These are phyloP conservation scores for Penicillium ucsense DNA, from an alignment of 495 filamentous ascomycete genomes.

Conservation along the genomic window DNA sequence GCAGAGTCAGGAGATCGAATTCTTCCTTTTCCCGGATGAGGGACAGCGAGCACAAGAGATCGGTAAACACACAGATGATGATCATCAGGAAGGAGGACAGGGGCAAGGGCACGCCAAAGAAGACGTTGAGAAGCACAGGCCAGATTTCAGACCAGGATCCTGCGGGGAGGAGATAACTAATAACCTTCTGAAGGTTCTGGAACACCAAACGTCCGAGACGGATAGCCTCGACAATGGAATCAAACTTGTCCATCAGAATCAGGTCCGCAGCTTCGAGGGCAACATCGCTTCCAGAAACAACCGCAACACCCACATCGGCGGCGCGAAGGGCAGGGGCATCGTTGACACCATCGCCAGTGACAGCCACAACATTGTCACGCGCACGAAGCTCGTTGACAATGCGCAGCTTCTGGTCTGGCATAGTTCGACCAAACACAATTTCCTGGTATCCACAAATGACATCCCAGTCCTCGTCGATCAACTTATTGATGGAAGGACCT, in stretches of 20 bases:
- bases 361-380: conserved; percentile 60
- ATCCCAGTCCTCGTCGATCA: conserved; percentile 50
- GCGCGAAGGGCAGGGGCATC: conserved; percentile 57
- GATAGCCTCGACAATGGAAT: conserved; percentile 58
- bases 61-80: conserved; percentile 60
- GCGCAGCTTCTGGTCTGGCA: conserved; percentile 66
- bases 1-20: conserved; percentile 54
- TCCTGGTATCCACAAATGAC: conserved; percentile 48
- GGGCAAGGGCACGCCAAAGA: conserved; percentile 61
- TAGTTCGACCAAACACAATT: conserved; percentile 65
- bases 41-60: conserved; percentile 48
- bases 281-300: conserved; percentile 49
- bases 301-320: conserved; percentile 59
- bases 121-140: conserved; percentile 62
- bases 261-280: conserved; percentile 80
- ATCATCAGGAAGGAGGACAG: conserved; percentile 65
- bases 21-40: conserved; percentile 64
- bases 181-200: conserved; percentile 51
- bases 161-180: conserved; percentile 51
- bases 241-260: conserved; percentile 65
- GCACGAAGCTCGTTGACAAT: conserved; percentile 60
- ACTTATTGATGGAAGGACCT: conserved; percentile 38
- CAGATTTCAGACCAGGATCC: conserved; percentile 66
- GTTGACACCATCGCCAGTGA: conserved; percentile 63
- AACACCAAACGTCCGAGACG: conserved; percentile 46